These are phyloP conservation scores for Plasmodium cynomolgi DNA, from an alignment of 169 alveolate genomes.

Conservation along the genomic window DNA sequence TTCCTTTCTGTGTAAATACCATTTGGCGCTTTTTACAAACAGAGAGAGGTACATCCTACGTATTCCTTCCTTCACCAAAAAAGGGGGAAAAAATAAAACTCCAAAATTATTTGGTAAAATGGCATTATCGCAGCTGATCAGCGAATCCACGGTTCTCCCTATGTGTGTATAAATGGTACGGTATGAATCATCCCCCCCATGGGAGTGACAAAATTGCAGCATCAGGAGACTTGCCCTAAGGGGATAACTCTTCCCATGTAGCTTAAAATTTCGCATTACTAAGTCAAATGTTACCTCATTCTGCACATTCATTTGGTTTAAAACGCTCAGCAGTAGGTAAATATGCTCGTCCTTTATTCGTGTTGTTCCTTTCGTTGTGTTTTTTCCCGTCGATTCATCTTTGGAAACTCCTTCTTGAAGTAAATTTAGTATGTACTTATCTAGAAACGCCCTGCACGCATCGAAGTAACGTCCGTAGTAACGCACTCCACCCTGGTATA, in stretches of 20 bases:
- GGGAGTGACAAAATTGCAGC: conserved; percentile 30
- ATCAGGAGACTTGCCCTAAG: conserved; percentile 14
- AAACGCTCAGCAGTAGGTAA: conserved; percentile 21
- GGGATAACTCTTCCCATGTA: neutral
- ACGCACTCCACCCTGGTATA: conserved; percentile 24
- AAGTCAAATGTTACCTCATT: conserved; percentile 7
- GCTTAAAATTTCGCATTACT: conserved; percentile 30
- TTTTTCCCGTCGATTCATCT: neutral
- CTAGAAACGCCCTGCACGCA: conserved; percentile 3
- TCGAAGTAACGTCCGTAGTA: conserved; percentile 31
- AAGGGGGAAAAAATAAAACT: conserved; percentile 39
- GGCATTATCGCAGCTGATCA: neutral
- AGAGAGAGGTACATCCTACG: neutral
- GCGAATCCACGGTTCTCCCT: neutral
- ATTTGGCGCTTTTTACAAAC: conserved; percentile 20
- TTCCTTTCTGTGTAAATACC: conserved; percentile 16
- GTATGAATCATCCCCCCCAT: neutral
- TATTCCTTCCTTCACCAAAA: conserved; percentile 7
- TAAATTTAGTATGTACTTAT: neutral
- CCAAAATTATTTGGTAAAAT: conserved; percentile 40
- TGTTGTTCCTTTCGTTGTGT: neutral
- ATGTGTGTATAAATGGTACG: neutral
- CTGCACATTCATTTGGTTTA: conserved; percentile 42
- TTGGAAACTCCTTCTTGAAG: neutral
- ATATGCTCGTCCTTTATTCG: conserved; percentile 19